Base-by-base conservation (phyloP, 2,329 filamentous ascomycete species). In the Alternaria alternata region DNA sequence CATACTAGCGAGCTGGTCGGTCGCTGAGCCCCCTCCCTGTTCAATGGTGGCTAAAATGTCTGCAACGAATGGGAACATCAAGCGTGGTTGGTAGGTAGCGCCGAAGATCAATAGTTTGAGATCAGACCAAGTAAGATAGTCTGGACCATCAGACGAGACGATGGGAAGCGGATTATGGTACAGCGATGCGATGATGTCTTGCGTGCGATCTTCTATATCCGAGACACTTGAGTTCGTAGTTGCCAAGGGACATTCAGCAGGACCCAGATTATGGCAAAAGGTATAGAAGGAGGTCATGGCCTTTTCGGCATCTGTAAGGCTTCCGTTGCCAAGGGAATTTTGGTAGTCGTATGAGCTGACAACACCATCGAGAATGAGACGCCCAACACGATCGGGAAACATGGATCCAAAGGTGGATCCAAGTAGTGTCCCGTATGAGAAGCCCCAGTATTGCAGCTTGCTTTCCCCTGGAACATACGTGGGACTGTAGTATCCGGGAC, bases 341-440 rank as follows among this genome's bases (percentile, higher is more conserved):
- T 74, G 74, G 64, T 77, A 76, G 38, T 76, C 75, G 30, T 70
- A 66, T 1, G 67, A 59, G 30, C 82, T 80, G 3, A 82, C 79
- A 4, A 84, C 80, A 5, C 82, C 83, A 62, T 85, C 83, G 1
- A 85, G 65, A 7, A 79, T 59, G 9, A 76, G 20, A 14, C 75
- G 70, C 2, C 71, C 73, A 11, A 79, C 71, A n/a, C 76, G 74
- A 20, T 76, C 67, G 4, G 78, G 76, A 44, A 73, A 78, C 76
- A 80, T 78, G 28, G 74, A 75, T 5, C 76, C 75, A 53, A 79
- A 79, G 1, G 76, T 79, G 0, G 67, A 63, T 1, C 78, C 78
- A 6, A 80, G 73, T 30, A 81, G 76, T 0, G 83, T 81, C 1
- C 84, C 84, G 52, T 85, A 85, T 7, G 79, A 82, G 56, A 84